phyloP scores from a whole-genome alignment of 2,329 filamentous ascomycete genomes.

The Talaromyces sp. region DNA sequence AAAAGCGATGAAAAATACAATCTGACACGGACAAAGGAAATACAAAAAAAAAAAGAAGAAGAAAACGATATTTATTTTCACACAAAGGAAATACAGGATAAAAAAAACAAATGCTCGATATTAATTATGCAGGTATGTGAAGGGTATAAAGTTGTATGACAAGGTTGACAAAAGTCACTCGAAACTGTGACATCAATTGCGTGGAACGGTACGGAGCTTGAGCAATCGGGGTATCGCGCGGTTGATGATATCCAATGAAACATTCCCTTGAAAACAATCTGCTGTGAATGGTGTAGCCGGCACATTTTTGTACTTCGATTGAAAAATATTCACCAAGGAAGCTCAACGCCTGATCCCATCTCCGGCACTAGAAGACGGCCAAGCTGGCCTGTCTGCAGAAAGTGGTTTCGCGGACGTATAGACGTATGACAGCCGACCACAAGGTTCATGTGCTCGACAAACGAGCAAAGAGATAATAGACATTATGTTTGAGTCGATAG shows the following conservation, averaged over 20 bases:
- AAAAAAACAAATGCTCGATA: conserved; percentile 34
- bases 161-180: conserved; percentile 24
- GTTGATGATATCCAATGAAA: conserved; percentile 38
- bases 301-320: not conserved
- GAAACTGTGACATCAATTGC: conserved; percentile 32
- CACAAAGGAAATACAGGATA: conserved; percentile 22
- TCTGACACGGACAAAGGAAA: conserved; percentile 24
- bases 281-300: not conserved
- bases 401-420: conserved; percentile 12
- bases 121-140: conserved; percentile 33
- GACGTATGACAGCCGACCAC: conserved; percentile 6
- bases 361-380: not conserved
- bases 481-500: conserved; percentile 6
- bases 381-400: conserved; percentile 23
- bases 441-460: conserved; percentile 19
- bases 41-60: conserved; percentile 22
- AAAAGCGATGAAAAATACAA: conserved; percentile 18
- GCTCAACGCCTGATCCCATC: not conserved
- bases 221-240: conserved; percentile 37
- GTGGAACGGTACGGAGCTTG: conserved; percentile 36
- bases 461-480: conserved; percentile 6
- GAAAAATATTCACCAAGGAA: not conserved
- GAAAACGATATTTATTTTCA: conserved; percentile 34
- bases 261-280: conserved; percentile 29
- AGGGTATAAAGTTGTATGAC: conserved; percentile 31